phyloP scores from a whole-genome alignment of 352 stramenopile genomes.

The Phytophthora syringae region DNA sequence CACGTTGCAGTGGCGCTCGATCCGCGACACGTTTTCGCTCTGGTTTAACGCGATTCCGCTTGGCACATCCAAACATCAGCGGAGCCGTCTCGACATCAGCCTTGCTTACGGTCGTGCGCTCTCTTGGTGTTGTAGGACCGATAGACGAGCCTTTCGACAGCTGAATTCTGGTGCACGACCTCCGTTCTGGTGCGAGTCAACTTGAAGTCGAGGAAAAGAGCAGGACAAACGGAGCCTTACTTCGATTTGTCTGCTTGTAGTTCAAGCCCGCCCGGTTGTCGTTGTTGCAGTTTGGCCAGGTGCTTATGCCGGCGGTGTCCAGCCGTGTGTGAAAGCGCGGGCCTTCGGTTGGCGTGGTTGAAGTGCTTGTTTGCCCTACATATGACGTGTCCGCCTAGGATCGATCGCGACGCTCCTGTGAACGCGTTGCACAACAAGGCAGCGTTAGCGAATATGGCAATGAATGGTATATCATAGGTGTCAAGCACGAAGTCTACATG shows the following conservation, averaged over 20 bases:
- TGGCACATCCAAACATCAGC: neutral
- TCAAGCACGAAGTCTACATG: slow-evolving; percentile 31
- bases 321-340: slow-evolving; percentile 14
- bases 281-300: slow-evolving; percentile 19
- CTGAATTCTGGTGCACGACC: slow-evolving; percentile 37
- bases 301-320: slow-evolving; percentile 18
- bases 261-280: slow-evolving; percentile 16
- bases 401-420: neutral
- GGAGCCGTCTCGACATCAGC: slow-evolving; percentile 6
- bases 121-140: too few relatives aligned
- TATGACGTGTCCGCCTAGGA: slow-evolving; percentile 25
- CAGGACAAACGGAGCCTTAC: slow-evolving; percentile 35
- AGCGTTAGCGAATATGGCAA: slow-evolving; percentile 2
- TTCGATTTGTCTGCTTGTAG: slow-evolving; percentile 31
- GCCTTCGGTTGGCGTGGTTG: slow-evolving; percentile 16
- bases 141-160: slow-evolving; percentile 31
- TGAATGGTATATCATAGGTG: neutral
- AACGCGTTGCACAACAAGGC: neutral
- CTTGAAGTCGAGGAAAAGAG: slow-evolving; percentile 43
- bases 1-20: neutral
- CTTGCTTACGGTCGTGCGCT: slow-evolving; percentile 13
- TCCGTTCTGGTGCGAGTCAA: slow-evolving; percentile 17
- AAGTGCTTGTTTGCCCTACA: slow-evolving; percentile 18
- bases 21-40: neutral
- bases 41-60: slow-evolving; percentile 22